Evolutionary conservation across 257 asterid genomes (phyloP).

Genomic region (Scutellaria galericulata): DNA sequence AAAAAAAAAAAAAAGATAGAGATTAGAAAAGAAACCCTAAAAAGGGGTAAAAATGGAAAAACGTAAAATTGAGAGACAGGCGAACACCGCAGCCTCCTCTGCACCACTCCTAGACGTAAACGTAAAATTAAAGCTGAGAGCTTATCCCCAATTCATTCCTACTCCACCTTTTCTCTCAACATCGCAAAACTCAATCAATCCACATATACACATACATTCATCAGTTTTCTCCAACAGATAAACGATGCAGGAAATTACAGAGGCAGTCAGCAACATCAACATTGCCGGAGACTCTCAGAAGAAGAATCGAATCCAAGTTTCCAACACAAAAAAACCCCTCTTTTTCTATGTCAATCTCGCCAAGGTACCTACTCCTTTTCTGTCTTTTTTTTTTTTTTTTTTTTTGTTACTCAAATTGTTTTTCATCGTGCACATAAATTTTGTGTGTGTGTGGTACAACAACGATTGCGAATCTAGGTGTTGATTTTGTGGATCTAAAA

Average conservation of each 20-base stretch:
- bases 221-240: neutral
- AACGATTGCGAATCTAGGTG: slow-evolving; percentile 5
- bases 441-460: neutral
- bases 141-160: slow-evolving; percentile 16
- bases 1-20: neutral
- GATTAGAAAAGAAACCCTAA: slow-evolving; percentile 35
- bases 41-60: slow-evolving; percentile 28
- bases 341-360: slow-evolving; percentile 82
- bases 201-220: neutral
- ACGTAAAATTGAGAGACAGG: neutral
- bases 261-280: slow-evolving; percentile 57
- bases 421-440: neutral
- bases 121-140: slow-evolving; percentile 7
- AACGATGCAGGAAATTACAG: slow-evolving; percentile 63
- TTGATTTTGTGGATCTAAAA: slow-evolving; percentile 25
- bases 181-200: slow-evolving; percentile 26
- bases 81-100: slow-evolving; percentile 33
- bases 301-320: slow-evolving; percentile 78
- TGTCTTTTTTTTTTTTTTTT: neutral
- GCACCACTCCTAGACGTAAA: slow-evolving; percentile 29
- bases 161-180: neutral
- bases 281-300: slow-evolving; percentile 49
- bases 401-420: neutral
- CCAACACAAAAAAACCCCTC: slow-evolving; percentile 72
- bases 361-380: slow-evolving; percentile 44